A percentile compares a stretch with the other conserved stretches of the same genome.
phyloP scores from a whole-genome alignment of 768 basidiomycete species.

The Lentinus brumalis region DNA sequence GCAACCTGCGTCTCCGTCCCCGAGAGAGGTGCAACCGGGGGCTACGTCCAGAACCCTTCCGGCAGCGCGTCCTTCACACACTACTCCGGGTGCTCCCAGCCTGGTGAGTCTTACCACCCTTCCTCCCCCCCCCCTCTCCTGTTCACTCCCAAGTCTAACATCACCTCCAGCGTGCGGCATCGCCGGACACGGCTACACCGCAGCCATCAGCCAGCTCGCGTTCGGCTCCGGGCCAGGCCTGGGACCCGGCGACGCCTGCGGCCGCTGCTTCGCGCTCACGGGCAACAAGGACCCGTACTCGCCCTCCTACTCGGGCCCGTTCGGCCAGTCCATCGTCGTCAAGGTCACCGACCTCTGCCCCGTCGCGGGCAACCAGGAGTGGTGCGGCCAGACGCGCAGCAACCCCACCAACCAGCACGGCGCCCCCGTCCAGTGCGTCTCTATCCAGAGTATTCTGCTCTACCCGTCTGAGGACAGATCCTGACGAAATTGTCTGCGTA shows the following conservation, averaged over 20 bases:
- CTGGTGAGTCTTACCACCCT: slow-evolving; percentile 37
- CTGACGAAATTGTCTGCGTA: slow-evolving; percentile 30
- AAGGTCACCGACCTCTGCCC: slow-evolving; percentile 52
- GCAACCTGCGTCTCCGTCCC: slow-evolving; percentile 14
- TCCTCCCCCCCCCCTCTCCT: too few species aligned
- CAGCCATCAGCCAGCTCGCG: slow-evolving; percentile 58
- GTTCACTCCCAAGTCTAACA: too few species aligned
- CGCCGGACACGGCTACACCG: slow-evolving; percentile 50
- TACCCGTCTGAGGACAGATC: too few species aligned
- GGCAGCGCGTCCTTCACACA: slow-evolving; percentile 59
- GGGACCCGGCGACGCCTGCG: slow-evolving; percentile 62
- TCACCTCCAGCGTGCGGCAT: slow-evolving; percentile 53
- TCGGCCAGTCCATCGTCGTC: slow-evolving; percentile 52
- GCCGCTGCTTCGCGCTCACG: slow-evolving; percentile 59
- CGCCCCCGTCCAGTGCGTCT: slow-evolving; percentile 50
- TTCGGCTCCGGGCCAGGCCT: slow-evolving; percentile 52
- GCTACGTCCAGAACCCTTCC: slow-evolving; percentile 55
- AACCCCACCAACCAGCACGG: slow-evolving; percentile 46
- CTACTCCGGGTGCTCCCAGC: slow-evolving; percentile 51
- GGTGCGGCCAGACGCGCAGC: slow-evolving; percentile 53
- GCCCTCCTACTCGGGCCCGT: slow-evolving; percentile 48
- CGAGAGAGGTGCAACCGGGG: slow-evolving; percentile 42
- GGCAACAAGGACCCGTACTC: slow-evolving; percentile 54
- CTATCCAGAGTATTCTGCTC: too few species aligned
- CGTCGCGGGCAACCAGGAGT: slow-evolving; percentile 48